These are phyloP conservation scores for Candida coquimbonensis DNA, from an alignment of 805 yeast species.

Conservation along the genomic window DNA sequence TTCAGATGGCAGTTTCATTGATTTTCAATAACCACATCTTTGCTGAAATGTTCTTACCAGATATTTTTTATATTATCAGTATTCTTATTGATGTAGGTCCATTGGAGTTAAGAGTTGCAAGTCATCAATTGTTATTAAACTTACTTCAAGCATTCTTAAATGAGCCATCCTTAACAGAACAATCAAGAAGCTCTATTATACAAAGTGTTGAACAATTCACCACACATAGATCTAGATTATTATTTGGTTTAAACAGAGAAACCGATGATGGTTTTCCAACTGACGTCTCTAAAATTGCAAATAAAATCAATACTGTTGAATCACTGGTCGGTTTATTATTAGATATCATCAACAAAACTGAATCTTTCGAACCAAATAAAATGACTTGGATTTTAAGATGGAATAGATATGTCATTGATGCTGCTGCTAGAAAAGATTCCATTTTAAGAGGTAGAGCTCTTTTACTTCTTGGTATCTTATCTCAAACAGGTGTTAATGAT, in stretches of 20 bases:
- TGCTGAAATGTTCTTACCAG: slow-evolving; percentile 63
- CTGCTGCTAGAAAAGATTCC: slow-evolving; percentile 49
- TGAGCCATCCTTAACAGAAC: slow-evolving; percentile 42
- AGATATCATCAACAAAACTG: slow-evolving; percentile 43
- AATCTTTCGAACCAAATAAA: slow-evolving; percentile 38
- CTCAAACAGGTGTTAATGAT: slow-evolving; percentile 57
- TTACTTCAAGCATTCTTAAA: slow-evolving; percentile 62
- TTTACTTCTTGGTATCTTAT: slow-evolving; percentile 61
- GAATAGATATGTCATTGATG: slow-evolving; percentile 55
- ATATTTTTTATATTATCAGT: slow-evolving; percentile 60
- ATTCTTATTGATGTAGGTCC: slow-evolving; percentile 48
- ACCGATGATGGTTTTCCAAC: slow-evolving; percentile 30
- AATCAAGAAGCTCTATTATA: slow-evolving; percentile 35
- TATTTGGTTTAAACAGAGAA: slow-evolving; percentile 63
- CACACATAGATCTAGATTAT: slow-evolving; percentile 59
- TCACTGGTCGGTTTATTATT: slow-evolving; percentile 50
- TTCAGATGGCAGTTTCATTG: slow-evolving; percentile 53
- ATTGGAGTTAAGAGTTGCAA: slow-evolving; percentile 46
- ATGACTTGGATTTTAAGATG: slow-evolving; percentile 58
- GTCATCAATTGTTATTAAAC: slow-evolving; percentile 58
- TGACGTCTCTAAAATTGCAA: slow-evolving; percentile 31
- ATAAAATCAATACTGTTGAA: slow-evolving; percentile 41
- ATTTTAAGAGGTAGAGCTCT: slow-evolving; percentile 63
- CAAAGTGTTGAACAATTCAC: slow-evolving; percentile 34
- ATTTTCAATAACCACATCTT: slow-evolving; percentile 63